Percentiles rank a stretch among this genome's conserved stretches.
These are phyloP conservation scores for Telopea speciosissima DNA, from an alignment of 177 flowering plant genomes.

Conservation along the genomic window DNA sequence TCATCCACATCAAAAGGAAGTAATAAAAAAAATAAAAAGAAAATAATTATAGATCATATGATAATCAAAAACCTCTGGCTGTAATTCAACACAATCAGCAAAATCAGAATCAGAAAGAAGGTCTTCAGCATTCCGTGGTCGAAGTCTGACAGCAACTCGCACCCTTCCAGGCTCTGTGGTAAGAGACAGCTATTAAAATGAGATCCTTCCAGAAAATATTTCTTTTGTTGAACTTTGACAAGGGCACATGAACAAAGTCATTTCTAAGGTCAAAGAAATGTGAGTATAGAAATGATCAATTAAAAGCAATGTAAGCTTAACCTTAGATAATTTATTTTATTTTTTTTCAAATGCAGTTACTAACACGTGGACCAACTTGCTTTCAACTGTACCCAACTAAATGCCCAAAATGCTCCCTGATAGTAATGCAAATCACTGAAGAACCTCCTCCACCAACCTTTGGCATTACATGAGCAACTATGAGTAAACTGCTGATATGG, in stretches of 20 bases:
- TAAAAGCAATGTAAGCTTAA: not conserved
- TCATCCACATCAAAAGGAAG: not conserved
- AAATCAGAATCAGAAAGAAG: slow-evolving; percentile 64
- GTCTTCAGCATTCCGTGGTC: slow-evolving; percentile 77
- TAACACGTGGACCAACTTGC: not conserved
- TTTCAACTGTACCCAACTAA: not conserved
- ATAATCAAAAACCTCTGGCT: slow-evolving; percentile 68
- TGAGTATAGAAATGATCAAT: not conserved
- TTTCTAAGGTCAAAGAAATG: not conserved
- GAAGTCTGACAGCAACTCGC: slow-evolving; percentile 79
- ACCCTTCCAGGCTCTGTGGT: slow-evolving; percentile 67
- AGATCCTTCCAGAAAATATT: not conserved
- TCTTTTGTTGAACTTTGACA: not conserved
- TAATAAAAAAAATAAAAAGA: too few relatives aligned
- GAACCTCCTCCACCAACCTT: not conserved
- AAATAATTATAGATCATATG: not conserved
- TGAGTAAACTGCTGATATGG: not conserved
- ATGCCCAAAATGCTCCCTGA: not conserved
- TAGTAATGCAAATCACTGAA: not conserved
- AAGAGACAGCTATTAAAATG: slow-evolving; percentile 8
- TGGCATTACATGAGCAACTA: not conserved
- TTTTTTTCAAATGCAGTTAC: not conserved
- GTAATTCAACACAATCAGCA: slow-evolving; percentile 78
- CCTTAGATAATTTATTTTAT: too few relatives aligned
- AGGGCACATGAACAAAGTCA: not conserved